These are phyloP conservation scores for Pythium volutum DNA, from an alignment of 352 stramenopile genomes.

Conservation along the genomic window DNA sequence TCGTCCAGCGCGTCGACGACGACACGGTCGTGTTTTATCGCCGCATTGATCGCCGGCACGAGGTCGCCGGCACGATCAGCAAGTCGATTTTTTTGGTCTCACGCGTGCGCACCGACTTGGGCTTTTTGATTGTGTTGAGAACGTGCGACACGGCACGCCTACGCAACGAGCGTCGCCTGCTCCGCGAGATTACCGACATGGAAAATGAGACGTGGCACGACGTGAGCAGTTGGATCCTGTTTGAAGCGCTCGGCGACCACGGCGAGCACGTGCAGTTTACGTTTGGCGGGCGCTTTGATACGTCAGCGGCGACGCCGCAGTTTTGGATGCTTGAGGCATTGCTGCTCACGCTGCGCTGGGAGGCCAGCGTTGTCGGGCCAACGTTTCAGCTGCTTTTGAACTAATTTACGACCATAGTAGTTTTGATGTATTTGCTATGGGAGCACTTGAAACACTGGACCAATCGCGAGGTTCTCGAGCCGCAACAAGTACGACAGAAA, in stretches of 20 bases:
- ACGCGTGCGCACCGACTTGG: slow-evolving; percentile 32
- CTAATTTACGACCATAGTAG: neutral
- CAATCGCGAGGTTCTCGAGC: slow-evolving; percentile 32
- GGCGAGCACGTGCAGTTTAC: slow-evolving; percentile 34
- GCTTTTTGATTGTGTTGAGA: slow-evolving; percentile 47
- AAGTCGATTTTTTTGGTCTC: slow-evolving; percentile 52
- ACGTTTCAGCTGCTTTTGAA: slow-evolving; percentile 27
- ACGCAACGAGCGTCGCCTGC: slow-evolving; percentile 12
- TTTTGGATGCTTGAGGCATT: slow-evolving; percentile 70
- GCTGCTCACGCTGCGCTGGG: slow-evolving; percentile 56
- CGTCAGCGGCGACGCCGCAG: slow-evolving; percentile 33
- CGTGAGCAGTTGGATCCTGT: slow-evolving; percentile 59
- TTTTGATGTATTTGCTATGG: neutral
- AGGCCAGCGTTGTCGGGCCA: slow-evolving; percentile 45
- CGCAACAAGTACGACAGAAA: slow-evolving; percentile 31
- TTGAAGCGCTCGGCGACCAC: slow-evolving; percentile 31
- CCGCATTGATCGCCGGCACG: slow-evolving; percentile 30
- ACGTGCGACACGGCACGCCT: slow-evolving; percentile 30
- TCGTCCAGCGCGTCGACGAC: slow-evolving; percentile 57
- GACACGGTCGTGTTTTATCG: slow-evolving; percentile 60
- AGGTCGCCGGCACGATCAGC: slow-evolving; percentile 22
- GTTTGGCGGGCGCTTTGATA: slow-evolving; percentile 51
- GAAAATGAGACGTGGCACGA: slow-evolving; percentile 45
- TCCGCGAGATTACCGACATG: neutral
- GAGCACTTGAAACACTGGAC: slow-evolving; percentile 28